Base-by-base conservation (phyloP, 129 eudicot genomes). In the Cynara cardunculus region DNA sequence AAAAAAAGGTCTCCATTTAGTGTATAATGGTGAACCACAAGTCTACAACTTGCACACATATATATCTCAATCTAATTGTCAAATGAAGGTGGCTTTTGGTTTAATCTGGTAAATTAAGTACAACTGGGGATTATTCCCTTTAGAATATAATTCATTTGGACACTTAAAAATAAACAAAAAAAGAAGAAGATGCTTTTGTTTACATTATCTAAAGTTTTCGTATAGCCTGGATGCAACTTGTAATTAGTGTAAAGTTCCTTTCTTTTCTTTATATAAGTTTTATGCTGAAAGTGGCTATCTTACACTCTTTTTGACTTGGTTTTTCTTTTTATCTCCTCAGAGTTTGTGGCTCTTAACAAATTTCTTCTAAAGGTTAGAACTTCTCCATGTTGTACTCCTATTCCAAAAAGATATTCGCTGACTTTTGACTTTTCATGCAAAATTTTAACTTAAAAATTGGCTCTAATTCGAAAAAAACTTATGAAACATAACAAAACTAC, bases 291-390 rank as follows among this genome's bases (percentile, higher is more conserved):
- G 35, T 39, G 59, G 70, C 22, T 49, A 75, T 80, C 61, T 71
- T 79, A 49, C 69, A 74, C 66, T 64, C 34, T 70, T 59, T 74
- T 73, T 86, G 75, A 87, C 78, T 39, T 68, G 28, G 32, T 37
- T 75, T 62, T 24, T 44, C 67, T 83, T 62, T 18, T 83, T 26
- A 31, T 87, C 53, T 77, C 70, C 71, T 74, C 97, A 91, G 97
- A 94, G 67, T 94, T 94, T 83, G 89, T 90, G 79, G 91, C 90
- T n/a, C 97, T 94, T n/a, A 91, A 91, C 89, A 85, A 87, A 77
- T 91, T 94, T 78, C 98, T 94, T 76, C 83, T 94, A 16, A 90
- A 87, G 98, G 98, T 94, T 76, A 88, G 98, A 86, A 49, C 75
- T 82, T 82, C 71, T 77, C 53, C 70, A 70, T 25, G 77, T n/a